Base-by-base conservation (phyloP, 352 stramenopile genomes). In the Globisporangium camurandrum region DNA sequence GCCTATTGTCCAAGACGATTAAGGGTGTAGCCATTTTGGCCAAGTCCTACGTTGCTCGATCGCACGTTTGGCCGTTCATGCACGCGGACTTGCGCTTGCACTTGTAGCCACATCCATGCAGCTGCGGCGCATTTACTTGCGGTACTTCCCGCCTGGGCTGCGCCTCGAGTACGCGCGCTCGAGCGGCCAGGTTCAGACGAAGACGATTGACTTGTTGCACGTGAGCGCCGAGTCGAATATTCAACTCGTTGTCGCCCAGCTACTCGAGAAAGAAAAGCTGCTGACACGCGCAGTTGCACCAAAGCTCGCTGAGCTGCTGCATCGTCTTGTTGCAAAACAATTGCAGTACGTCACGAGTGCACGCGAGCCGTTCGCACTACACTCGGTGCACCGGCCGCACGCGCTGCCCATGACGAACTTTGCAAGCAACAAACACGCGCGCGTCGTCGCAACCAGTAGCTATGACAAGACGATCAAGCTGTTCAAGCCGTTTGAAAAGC, bases 401-500 rank as follows among this genome's bases (percentile, higher is more conserved):
- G 65, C 71, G 43, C 62, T 77, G 17, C 80, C 80, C 16, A 80
- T 83, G 55, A 78, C 75, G 45, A 92, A 92, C 53, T 75, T 88
- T 54, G 65, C 69, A 1, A 73, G 70, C 67, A 85, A 58, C 56
- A 92, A 92, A 61, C 73, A 71, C 46, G 76, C 65, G 1, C 62
- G 51, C 17, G 43, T 86, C n/a, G 56, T 87, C 9, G 75, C 71
- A 33, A 92, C 71, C 5, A 56, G 71, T 36, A 81, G 80, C 66
- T 92, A 89, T 47, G 77, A 89, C 59, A 88, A 85, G 50, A 88
- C 71, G 3, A 86, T 86, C 36, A 67, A 62, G 4, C 47, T 91
- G 27, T 43, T 75, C 23, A 56, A 55, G 19, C 75, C 67, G 2
- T 71, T 71, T 28, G 64, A 67, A 6, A 61, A 56, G 38, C 47